phyloP scores from a whole-genome alignment of 805 yeast species.

The Ascoidea tarda region DNA sequence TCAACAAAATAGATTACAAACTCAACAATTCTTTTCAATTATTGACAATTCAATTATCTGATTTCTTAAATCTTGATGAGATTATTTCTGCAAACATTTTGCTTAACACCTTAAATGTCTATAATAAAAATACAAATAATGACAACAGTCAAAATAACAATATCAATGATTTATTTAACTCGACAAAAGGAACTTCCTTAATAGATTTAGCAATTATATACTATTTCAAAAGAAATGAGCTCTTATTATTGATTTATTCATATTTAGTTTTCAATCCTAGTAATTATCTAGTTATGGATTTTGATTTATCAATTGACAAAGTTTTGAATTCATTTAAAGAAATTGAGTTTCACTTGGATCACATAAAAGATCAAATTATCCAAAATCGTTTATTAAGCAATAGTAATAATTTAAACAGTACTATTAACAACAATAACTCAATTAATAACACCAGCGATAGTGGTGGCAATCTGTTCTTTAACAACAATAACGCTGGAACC shows the following conservation, averaged over 20 bases:
- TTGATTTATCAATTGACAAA: neutral
- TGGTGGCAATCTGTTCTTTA: too few relatives aligned
- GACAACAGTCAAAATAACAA: slow-evolving; percentile 17
- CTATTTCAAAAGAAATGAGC: neutral
- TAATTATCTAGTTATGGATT: neutral
- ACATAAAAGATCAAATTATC: neutral
- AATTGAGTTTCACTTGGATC: neutral
- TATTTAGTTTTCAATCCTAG: too few relatives aligned
- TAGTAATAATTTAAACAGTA: too few relatives aligned
- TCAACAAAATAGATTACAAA: slow-evolving; percentile 25
- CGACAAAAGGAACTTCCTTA: neutral
- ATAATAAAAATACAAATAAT: slow-evolving; percentile 11
- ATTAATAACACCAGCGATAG: too few relatives aligned
- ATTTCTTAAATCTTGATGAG: slow-evolving; percentile 67
- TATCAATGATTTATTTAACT: slow-evolving; percentile 1
- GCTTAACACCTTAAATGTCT: too few relatives aligned
- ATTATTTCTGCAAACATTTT: slow-evolving; percentile 16
- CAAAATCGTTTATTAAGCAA: neutral
- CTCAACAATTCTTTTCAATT: slow-evolving; percentile 55
- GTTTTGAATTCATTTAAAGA: neutral
- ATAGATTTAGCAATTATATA: neutral
- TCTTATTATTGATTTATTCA: neutral
- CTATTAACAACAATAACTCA: too few relatives aligned
- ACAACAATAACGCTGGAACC: too few relatives aligned
- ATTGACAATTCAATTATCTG: slow-evolving; percentile 41